Conservation (phyloP, 805 yeast genomes). For the Sungouiella thailandica region DNA sequence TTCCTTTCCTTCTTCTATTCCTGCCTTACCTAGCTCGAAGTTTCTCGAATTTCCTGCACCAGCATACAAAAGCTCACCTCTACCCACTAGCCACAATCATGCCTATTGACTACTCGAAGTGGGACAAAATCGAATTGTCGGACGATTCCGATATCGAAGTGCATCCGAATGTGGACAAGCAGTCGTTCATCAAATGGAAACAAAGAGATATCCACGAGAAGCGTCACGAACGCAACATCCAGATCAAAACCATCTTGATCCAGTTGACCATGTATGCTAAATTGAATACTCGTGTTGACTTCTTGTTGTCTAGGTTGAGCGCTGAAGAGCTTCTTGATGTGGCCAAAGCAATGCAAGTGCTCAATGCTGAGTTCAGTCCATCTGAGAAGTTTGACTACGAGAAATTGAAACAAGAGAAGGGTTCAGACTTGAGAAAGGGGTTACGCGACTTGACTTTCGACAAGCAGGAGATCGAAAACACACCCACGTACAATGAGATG, state of each 20-base stretch:
- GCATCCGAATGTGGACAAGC: conserved; percentile 96
- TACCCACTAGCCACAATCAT: conserved; percentile 26
- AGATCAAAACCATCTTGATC: conserved; percentile 68
- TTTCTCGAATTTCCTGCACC: neutral
- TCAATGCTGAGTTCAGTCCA: conserved; percentile 52
- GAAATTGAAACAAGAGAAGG: conserved; percentile 28
- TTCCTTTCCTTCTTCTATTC: too few relatives aligned
- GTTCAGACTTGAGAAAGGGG: conserved; percentile 43
- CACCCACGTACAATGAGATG: conserved; percentile 84
- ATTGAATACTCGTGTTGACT: conserved; percentile 69
- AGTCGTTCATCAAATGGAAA: conserved; percentile 90
- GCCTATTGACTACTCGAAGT: conserved; percentile 93
- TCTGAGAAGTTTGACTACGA: conserved; percentile 50
- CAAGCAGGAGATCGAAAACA: conserved; percentile 33
- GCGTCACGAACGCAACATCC: conserved; percentile 72
- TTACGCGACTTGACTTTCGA: conserved; percentile 34
- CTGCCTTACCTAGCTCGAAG: too few relatives aligned
- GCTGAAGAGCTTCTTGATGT: conserved; percentile 34
- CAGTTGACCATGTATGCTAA: conserved; percentile 79
- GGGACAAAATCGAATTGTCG: conserved; percentile 94
- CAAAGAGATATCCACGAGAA: conserved; percentile 96
- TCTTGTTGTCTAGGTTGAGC: conserved; percentile 42
- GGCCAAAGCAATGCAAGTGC: conserved; percentile 29
- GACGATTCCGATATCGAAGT: conserved; percentile 97
- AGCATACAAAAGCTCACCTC: neutral